Evolutionary conservation across 1,284 basidiomycete species (phyloP).

Genomic region (Anthracocystis walkeri): DNA sequence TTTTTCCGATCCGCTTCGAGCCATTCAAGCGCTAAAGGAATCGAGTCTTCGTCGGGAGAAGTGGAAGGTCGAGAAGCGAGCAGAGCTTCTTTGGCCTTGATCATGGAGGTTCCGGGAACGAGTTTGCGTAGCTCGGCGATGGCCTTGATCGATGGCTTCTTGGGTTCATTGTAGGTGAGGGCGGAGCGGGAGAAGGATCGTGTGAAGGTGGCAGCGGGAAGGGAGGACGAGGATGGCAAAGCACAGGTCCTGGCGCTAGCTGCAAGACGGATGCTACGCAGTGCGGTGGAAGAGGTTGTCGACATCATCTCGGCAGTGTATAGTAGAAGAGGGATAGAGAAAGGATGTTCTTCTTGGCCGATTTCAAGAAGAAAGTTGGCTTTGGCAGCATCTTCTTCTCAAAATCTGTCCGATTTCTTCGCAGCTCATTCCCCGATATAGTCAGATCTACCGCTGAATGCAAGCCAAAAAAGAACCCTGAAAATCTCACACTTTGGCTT

Average conservation of each 20-base stretch:
- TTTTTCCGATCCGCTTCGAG: conserved; percentile 79
- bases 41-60: conserved; percentile 75
- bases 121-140: conserved; percentile 86
- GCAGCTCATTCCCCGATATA: too few species aligned
- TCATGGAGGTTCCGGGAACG: conserved; percentile 79
- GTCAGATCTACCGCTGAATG: too few species aligned
- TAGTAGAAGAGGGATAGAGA: too few species aligned
- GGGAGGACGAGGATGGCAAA: background rate
- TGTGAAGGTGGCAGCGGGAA: background rate
- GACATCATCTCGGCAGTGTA: conserved; percentile 8
- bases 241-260: background rate
- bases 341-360: background rate
- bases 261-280: conserved; percentile 18
- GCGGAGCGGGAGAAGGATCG: conserved; percentile 19
- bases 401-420: too few species aligned
- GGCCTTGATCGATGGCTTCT: conserved; percentile 75
- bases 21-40: conserved; percentile 82
- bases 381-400: too few species aligned
- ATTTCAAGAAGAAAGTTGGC: too few species aligned
- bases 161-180: conserved; percentile 24
- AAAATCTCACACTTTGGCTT: background rate
- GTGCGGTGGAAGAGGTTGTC: background rate
- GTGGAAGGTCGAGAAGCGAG: conserved; percentile 72
- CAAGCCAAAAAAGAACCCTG: too few species aligned
- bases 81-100: conserved; percentile 90